These are phyloP conservation scores for Pestalotiopsis sp. DNA, from an alignment of 2,329 filamentous ascomycete genomes.

Conservation along the genomic window DNA sequence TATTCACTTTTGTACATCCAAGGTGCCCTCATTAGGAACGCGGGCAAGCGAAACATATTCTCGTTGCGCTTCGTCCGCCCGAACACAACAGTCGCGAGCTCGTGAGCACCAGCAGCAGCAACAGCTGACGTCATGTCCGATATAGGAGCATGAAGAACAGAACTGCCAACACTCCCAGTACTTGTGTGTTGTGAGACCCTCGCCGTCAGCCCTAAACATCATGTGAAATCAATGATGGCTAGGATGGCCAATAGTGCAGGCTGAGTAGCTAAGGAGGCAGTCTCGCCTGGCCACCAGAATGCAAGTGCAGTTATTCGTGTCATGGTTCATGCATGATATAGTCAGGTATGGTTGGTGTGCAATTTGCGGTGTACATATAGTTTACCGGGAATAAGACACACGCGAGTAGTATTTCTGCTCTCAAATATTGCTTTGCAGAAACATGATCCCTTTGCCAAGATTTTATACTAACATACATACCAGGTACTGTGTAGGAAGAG, in stretches of 20 bases:
- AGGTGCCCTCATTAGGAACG: neutral
- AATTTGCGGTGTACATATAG: neutral
- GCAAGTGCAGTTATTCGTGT: neutral
- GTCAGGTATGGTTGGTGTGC: neutral
- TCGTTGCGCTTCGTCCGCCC: neutral
- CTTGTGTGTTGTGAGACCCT: neutral
- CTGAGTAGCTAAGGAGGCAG: neutral
- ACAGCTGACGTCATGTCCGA: constrained; percentile 10
- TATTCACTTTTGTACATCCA: neutral
- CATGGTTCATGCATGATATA: neutral
- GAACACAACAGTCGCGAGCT: neutral
- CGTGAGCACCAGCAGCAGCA: neutral
- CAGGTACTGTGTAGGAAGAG: no score
- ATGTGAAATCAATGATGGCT: neutral
- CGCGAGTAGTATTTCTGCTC: no score
- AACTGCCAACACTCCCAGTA: neutral
- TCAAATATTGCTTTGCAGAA: no score
- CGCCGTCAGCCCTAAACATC: neutral
- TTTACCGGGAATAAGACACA: no score
- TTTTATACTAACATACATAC: no score
- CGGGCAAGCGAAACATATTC: neutral
- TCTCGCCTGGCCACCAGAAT: neutral
- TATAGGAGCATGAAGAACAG: neutral
- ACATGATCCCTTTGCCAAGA: no score
- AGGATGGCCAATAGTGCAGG: neutral